Evolutionary conservation across 78 protist genomes (phyloP), one percentile per base, ranked within the genome.

Genomic region (Dictyostelium capitatum): DNA sequence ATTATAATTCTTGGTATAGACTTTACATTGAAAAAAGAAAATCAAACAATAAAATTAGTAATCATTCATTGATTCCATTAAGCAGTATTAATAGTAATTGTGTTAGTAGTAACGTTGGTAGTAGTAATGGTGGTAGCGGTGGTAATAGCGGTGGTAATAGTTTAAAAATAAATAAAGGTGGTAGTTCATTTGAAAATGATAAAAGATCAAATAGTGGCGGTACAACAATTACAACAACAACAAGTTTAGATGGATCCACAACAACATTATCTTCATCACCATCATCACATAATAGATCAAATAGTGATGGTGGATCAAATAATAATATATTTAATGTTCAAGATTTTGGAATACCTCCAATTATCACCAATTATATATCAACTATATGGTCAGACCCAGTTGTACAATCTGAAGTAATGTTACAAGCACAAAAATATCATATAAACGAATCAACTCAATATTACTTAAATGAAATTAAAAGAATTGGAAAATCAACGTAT

Each of bases 391-490:
- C 85, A 5, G 93, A 87, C 19, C 65, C 79, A 6, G 57, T 87
- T 15, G 81, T 87, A 23, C 93, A 87, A 77, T 46, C 83, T 0
- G 84, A 87, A 11, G 93, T 77, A 10, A 28, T 87, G 80, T 14
- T 25, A 19, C 79, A 77, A 51, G 93, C 93, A 0, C 93, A 87
- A 87, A 65, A 65, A 9, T 77, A 77, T 51, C 93, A 87, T 57
- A 59, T 87, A 9, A 64, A 87, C 17, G 93, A 87, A 51, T 62
- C 85, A 2, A 87, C 84, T 32, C 73, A 62, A 87, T 87, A 53
- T 12, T 87, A 87, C 51, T 64, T 90, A n/a, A 82, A 90, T 48
- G 90, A 90, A 46, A 25, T 82, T 10, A 82, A 79, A 23, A 54
- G 95, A 50, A 90, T 82, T 30, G 79, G 59, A 3, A 81, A 75